Conservation (phyloP, 306 rosid genomes). For the Vigna reflexopilosa region DNA sequence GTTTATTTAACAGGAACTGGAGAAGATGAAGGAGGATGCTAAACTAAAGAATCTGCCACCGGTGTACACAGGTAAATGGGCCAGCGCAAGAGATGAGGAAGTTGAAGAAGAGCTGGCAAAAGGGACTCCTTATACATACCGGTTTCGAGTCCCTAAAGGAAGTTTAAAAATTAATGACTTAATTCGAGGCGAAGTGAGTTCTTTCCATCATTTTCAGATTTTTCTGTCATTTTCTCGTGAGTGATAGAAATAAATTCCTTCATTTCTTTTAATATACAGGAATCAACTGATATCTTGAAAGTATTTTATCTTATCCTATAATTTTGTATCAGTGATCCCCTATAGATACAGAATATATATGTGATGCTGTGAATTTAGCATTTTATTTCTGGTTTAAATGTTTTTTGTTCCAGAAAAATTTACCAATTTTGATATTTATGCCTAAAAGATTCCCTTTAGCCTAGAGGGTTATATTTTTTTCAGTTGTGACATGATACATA, state of each 20-base stretch:
- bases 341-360: neutral
- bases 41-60: conserved; percentile 83
- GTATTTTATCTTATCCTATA: conserved; percentile 25
- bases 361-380: too few species aligned
- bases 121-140: conserved; percentile 80
- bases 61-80: conserved; percentile 91
- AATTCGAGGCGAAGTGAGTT: conserved; percentile 87
- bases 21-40: conserved; percentile 91
- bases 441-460: too few species aligned
- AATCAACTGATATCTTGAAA: conserved; percentile 23
- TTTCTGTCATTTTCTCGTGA: neutral
- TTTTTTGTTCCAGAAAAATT: too few species aligned
- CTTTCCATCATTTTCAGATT: conserved; percentile 8
- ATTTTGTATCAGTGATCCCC: neutral
- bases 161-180: conserved; percentile 84
- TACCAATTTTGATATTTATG: too few species aligned
- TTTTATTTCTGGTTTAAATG: too few species aligned
- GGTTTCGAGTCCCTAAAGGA: conserved; percentile 89
- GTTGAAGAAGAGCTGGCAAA: conserved; percentile 74
- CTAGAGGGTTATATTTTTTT: neutral
- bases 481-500: neutral
- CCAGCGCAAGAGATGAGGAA: conserved; percentile 66
- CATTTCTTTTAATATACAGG: conserved; percentile 6
- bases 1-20: conserved; percentile 70
- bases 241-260: conserved; percentile 8